A percentile compares a stretch with the other conserved stretches of the same genome.
phyloP scores from a whole-genome alignment of 2,329 filamentous ascomycete genomes.

The Ceratocystis huliohia region DNA sequence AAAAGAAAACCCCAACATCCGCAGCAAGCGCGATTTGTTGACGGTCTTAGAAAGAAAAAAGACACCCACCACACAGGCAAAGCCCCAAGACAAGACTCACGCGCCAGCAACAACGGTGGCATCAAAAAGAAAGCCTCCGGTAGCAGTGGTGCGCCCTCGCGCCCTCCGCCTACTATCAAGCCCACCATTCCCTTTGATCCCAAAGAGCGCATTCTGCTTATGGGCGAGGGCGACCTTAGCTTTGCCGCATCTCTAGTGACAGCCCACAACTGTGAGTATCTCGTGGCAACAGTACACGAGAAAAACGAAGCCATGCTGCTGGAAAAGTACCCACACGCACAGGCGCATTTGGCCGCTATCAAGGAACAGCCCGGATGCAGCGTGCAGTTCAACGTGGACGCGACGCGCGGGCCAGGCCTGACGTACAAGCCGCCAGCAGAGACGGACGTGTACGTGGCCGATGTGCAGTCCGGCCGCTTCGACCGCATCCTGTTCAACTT shows the following conservation, averaged over 20 bases:
- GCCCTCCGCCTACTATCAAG: conserved; percentile 13
- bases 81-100: conserved; percentile 6
- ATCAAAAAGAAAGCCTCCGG: conserved; percentile 23
- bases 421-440: conserved; percentile 26
- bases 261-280: conserved; percentile 51
- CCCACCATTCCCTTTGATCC: conserved; percentile 52
- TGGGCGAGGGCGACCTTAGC: conserved; percentile 73
- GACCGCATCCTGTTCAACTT: conserved; percentile 91
- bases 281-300: conserved; percentile 61
- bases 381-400: conserved; percentile 54
- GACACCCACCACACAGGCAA: conserved; percentile 14
- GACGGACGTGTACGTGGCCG: conserved; percentile 20
- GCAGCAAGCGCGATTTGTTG: conserved; percentile 15
- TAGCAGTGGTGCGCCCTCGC: conserved; percentile 15
- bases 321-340: conserved; percentile 62
- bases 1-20: conserved; percentile 33
- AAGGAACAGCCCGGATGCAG: conserved; percentile 26
- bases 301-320: conserved; percentile 42
- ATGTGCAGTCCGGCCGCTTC: conserved; percentile 35
- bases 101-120: neutral
- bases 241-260: conserved; percentile 56
- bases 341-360: conserved; percentile 45
- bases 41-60: conserved; percentile 15
- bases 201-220: conserved; percentile 56
- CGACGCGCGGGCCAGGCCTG: conserved; percentile 46